These are phyloP conservation scores for Komagataella populi DNA, from an alignment of 805 yeast species.

Conservation along the genomic window DNA sequence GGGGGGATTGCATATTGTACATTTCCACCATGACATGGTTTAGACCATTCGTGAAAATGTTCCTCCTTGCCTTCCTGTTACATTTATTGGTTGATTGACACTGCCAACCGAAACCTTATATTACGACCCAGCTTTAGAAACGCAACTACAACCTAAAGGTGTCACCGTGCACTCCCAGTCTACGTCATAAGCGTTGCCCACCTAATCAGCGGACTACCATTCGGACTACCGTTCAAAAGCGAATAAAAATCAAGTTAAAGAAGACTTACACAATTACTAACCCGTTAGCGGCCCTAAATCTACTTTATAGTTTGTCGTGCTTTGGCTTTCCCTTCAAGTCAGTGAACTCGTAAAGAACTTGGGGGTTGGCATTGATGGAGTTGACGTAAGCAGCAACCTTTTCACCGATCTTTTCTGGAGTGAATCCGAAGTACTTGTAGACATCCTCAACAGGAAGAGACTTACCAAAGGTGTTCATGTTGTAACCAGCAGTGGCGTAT, in stretches of 20 bases:
- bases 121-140: not conserved
- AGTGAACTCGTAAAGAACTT: conserved; percentile 5
- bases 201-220: too few species aligned
- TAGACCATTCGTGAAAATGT: not conserved
- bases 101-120: not conserved
- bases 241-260: not conserved
- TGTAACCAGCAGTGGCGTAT: conserved; percentile 21
- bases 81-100: not conserved
- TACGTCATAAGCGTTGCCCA: too few species aligned
- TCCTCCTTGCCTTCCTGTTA: not conserved
- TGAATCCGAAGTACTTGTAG: conserved; percentile 19
- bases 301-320: conserved; percentile 3
- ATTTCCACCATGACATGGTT: too few species aligned
- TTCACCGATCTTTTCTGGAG: conserved; percentile 12
- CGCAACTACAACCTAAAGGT: too few species aligned
- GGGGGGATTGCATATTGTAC: not conserved
- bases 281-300: not conserved
- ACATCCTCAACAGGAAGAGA: conserved; percentile 18
- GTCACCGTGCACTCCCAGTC: too few species aligned
- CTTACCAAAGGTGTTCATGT: conserved; percentile 19
- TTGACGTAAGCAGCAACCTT: conserved; percentile 11
- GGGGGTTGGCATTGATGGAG: conserved; percentile 2
- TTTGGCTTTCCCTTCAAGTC: conserved; percentile 4
- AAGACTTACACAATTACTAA: not conserved
- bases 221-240: too few species aligned